Conservation (phyloP, 2,329 filamentous ascomycete species). For the Aspergillus neoniger region DNA sequence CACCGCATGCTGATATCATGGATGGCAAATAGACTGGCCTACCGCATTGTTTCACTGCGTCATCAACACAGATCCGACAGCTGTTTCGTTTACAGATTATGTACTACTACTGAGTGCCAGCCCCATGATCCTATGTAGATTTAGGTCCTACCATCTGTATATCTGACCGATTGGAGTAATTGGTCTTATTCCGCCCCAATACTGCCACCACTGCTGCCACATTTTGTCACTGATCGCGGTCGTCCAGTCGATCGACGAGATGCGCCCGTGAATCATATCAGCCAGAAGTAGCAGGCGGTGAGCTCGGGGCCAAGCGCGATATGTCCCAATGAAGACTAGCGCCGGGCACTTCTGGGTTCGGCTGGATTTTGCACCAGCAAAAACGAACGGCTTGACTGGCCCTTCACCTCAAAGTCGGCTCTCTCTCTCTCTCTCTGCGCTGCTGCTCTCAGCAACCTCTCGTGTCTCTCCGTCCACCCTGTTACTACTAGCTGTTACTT, state of each 20-base stretch:
- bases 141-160: no score
- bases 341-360: conserved; percentile 2
- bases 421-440: background rate
- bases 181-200: no score
- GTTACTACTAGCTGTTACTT: background rate
- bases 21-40: background rate
- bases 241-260: background rate
- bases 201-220: background rate
- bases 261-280: background rate
- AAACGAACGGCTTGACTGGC: conserved; percentile 8
- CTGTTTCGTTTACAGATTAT: background rate
- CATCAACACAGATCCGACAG: background rate
- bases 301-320: background rate
- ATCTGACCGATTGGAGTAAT: no score
- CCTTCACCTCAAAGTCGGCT: conserved; percentile 11
- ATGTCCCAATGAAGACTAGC: background rate
- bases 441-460: conserved; percentile 9
- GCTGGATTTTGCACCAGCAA: conserved; percentile 4
- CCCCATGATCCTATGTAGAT: no score
- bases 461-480: conserved; percentile 7
- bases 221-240: background rate
- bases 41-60: background rate
- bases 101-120: no score
- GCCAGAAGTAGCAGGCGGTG: conserved; percentile 18
- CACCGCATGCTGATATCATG: conserved; percentile 3